These are phyloP conservation scores for Erodium chrysanthum DNA, from an alignment of 441 rosid genomes.

Conservation along the genomic window DNA sequence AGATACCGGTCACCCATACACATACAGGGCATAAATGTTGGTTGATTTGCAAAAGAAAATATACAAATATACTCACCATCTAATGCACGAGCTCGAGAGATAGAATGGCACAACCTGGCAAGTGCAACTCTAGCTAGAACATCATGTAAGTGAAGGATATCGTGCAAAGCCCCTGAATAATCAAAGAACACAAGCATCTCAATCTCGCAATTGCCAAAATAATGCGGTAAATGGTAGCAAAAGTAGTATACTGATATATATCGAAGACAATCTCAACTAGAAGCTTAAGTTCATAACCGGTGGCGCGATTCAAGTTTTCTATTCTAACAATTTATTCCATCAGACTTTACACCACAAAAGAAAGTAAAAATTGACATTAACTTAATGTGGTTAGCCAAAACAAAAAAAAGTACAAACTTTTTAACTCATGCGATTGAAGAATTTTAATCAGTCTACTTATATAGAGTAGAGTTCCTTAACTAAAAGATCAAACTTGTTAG, in stretches of 20 bases:
- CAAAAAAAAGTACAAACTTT: not conserved
- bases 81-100: slow-evolving; percentile 83
- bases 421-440: not conserved
- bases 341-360: not conserved
- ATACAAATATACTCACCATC: slow-evolving; percentile 52
- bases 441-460: too few species aligned
- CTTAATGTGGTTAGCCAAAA: not conserved
- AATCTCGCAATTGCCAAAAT: slow-evolving; percentile 12
- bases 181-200: slow-evolving; percentile 20
- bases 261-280: not conserved
- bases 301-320: not conserved
- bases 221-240: slow-evolving; percentile 6
- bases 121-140: slow-evolving; percentile 97
- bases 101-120: slow-evolving; percentile 83
- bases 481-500: too few species aligned
- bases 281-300: not conserved
- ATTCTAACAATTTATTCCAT: not conserved
- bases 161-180: slow-evolving; percentile 90
- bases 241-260: slow-evolving; percentile 18
- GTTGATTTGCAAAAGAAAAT: slow-evolving; percentile 10
- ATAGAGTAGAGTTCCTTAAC: too few species aligned
- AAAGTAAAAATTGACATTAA: not conserved
- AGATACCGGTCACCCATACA: slow-evolving; percentile 20
- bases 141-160: slow-evolving; percentile 97
- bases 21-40: slow-evolving; percentile 15